Conservation (phyloP, 352 stramenopile species). For the Globisporangium nodosum region DNA sequence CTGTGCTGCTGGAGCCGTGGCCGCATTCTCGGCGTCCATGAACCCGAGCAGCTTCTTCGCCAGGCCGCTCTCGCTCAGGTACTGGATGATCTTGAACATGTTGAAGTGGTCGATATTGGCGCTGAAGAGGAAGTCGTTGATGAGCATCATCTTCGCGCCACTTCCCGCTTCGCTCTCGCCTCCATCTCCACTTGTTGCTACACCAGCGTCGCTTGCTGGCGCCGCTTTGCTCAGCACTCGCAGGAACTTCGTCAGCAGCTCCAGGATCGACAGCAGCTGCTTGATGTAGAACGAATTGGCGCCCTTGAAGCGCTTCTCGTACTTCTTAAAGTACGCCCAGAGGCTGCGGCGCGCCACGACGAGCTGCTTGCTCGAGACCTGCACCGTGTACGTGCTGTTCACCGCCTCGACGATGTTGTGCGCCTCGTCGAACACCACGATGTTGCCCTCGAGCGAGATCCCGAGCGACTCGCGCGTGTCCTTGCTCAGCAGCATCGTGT, state of each 20-base stretch:
- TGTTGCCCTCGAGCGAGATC: constrained; percentile 78
- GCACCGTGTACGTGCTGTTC: constrained; percentile 86
- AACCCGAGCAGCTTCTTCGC: constrained; percentile 83
- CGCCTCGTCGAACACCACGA: constrained; percentile 98
- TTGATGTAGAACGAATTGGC: constrained; percentile 90
- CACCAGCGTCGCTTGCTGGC: not conserved
- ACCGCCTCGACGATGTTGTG: constrained; percentile 98
- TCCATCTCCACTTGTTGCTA: not conserved
- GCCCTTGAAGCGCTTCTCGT: constrained; percentile 83
- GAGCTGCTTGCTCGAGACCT: constrained; percentile 69
- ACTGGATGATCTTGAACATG: constrained; percentile 87
- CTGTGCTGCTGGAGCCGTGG: not conserved
- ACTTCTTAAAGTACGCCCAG: constrained; percentile 87
- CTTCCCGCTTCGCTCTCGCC: constrained; percentile 20
- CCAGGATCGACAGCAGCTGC: constrained; percentile 73
- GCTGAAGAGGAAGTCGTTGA: constrained; percentile 85
- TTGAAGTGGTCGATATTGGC: constrained; percentile 83
- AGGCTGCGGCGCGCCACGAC: constrained; percentile 63
- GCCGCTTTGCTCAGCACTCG: constrained; percentile 39
- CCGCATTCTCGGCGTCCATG: constrained; percentile 34
- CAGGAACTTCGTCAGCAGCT: constrained; percentile 75
- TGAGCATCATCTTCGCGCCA: constrained; percentile 62
- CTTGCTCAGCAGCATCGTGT: constrained; percentile 91
- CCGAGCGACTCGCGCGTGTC: constrained; percentile 87
- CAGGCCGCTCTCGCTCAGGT: constrained; percentile 72